Evolutionary conservation across 257 asterid genomes (phyloP), one percentile per base, ranked within the genome.

Genomic region (Prunella vulgaris): DNA sequence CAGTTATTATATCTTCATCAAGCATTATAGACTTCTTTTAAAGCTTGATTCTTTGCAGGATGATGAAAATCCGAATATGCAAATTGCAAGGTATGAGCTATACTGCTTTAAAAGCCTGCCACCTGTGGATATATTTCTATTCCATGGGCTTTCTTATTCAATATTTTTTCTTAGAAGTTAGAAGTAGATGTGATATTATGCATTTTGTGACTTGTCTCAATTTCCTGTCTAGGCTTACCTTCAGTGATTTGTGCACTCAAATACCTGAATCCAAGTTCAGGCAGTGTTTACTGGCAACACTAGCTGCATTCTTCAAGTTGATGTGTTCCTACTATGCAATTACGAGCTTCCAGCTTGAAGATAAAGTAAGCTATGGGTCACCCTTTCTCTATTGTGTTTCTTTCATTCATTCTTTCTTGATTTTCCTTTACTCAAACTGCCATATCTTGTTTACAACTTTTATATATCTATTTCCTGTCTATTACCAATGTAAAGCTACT

Each of bases 191-290:
- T 79, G 77, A 57, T 73, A 66, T 38, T 54, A 74, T 63, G 68
- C 65, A 66, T 67, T 77, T 80, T 72, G 58, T 64, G 73, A 32
- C 74, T 78, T 79, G 70, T 75, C 56, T 68, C 18, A 51, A 75
- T 60, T 69, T 58, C 70, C 49, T 75, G 51, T 77, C 70, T 89
- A 93, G 98, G 93, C 92, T 94, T 73, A 94, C 98, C 38, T 94
- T 87, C 89, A 89, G 99, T 70, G 99, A 92, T 82, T 83, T 94
- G 78, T 94, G 98, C 86, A 78, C 70, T 76, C 89, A 80, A 79
- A 86, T 94, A 78, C 93, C 99, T 13, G 99, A 94, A 80, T 86
- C 99, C 78, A 91, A 88, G 87, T 89, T 89, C 76, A 87, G 98
- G 85, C 87, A 83, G 79, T 94, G 97, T 76, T 83, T 94, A 76